A percentile compares a stretch with the other conserved stretches of the same genome.
Evolutionary conservation across 768 basidiomycete species (phyloP).

Genomic region (Exidia glandulosa): DNA sequence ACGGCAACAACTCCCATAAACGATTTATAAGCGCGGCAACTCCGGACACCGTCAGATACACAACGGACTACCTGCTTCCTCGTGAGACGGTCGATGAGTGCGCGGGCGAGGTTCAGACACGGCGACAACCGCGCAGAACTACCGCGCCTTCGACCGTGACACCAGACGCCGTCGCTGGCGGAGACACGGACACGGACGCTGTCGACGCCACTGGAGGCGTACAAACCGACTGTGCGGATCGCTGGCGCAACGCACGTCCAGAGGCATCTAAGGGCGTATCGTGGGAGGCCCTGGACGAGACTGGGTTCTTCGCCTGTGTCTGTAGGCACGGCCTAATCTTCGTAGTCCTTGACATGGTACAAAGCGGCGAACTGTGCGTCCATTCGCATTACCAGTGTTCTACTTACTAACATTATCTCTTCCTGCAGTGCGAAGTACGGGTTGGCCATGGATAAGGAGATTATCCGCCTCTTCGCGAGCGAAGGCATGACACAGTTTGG

Average conservation of each 20-base stretch:
- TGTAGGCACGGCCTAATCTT: not conserved
- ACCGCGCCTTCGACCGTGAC: not conserved
- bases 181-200: too few species aligned
- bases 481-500: not conserved
- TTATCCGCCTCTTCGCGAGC: not conserved
- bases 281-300: not conserved
- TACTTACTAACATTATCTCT: not conserved
- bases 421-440: not conserved
- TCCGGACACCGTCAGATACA: not conserved
- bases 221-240: not conserved
- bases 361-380: slow-evolving; percentile 1
- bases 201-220: not conserved
- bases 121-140: not conserved
- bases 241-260: not conserved
- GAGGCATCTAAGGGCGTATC: not conserved
- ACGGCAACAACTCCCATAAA: slow-evolving; percentile 12
- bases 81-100: not conserved
- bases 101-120: not conserved
- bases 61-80: not conserved
- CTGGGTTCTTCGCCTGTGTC: not conserved
- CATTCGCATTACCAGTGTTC: too few species aligned
- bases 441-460: not conserved
- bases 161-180: too few species aligned
- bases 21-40: not conserved
- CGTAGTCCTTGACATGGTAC: not conserved